Conservation (phyloP, 1,284 basidiomycete genomes). For the Inonotus obliquus region DNA sequence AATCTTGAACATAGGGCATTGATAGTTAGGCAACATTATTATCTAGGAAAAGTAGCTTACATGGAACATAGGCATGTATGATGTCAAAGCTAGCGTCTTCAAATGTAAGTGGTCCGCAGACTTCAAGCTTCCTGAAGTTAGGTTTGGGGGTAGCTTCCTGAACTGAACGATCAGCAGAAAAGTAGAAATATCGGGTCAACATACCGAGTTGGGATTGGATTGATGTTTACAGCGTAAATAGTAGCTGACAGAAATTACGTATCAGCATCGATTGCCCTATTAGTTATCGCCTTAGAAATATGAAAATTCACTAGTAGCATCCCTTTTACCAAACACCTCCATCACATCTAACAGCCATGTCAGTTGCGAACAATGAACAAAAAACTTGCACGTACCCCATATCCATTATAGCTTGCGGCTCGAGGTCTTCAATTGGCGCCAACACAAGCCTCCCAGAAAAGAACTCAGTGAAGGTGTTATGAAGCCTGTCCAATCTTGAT, state of each 20-base stretch:
- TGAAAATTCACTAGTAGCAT: neutral
- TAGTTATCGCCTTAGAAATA: neutral
- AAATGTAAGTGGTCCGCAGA: neutral
- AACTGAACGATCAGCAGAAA: neutral
- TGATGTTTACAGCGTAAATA: neutral
- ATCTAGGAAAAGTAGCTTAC: neutral
- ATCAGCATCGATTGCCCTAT: neutral
- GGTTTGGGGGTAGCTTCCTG: neutral
- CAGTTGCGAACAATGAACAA: neutral
- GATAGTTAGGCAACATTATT: neutral
- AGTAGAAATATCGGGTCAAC: neutral
- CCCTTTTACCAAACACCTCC: neutral
- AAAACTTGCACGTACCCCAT: neutral
- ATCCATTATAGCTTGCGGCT: neutral
- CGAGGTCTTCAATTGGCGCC: neutral
- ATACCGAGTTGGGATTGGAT: neutral
- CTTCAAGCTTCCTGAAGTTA: neutral
- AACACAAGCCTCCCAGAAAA: neutral
- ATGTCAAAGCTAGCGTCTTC: neutral
- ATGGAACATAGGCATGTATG: neutral
- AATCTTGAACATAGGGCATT: neutral
- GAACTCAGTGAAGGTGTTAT: neutral
- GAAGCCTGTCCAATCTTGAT: neutral
- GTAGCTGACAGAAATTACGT: neutral
- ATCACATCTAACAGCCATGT: neutral